Percentiles rank a stretch among this genome's conserved stretches.
Evolutionary conservation across 305 asterid species (phyloP).

Genomic region (Stenogyne calaminthoides): DNA sequence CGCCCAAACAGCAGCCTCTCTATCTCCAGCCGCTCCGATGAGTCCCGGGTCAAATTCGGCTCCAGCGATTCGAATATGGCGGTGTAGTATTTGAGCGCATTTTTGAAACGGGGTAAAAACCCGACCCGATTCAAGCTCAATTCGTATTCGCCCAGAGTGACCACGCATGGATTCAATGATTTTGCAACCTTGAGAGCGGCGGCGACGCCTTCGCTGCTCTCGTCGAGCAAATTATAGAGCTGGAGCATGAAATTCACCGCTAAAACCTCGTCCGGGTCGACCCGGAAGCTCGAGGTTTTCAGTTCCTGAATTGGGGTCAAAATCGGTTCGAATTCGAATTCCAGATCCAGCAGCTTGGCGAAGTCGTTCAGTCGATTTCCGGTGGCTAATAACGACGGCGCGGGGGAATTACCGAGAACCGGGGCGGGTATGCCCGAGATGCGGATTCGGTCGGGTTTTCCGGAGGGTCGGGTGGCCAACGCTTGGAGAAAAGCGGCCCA

Average conservation of each 20-base stretch:
- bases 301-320: constrained; percentile 62
- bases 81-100: constrained; percentile 68
- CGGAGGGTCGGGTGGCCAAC: constrained; percentile 76
- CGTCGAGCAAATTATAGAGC: constrained; percentile 66
- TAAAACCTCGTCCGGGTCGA: constrained; percentile 63
- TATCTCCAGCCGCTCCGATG: constrained; percentile 66
- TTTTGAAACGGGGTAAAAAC: constrained; percentile 63
- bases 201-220: constrained; percentile 53
- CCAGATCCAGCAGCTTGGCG: constrained; percentile 75
- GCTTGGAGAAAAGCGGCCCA: constrained; percentile 98
- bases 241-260: constrained; percentile 93
- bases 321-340: constrained; percentile 77
- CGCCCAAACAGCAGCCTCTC: constrained; percentile 71
- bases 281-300: constrained; percentile 52
- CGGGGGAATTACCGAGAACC: constrained; percentile 61
- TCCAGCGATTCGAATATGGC: constrained; percentile 84
- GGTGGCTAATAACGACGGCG: constrained; percentile 65
- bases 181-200: constrained; percentile 68
- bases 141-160: constrained; percentile 85
- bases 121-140: constrained; percentile 67
- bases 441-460: constrained; percentile 70
- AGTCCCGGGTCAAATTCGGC: constrained; percentile 60
- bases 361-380: constrained; percentile 83
- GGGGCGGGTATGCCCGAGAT: constrained; percentile 92
- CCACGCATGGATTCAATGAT: constrained; percentile 71